Conservation (phyloP, 768 basidiomycete genomes). For the Phanerodontia chrysosporium region DNA sequence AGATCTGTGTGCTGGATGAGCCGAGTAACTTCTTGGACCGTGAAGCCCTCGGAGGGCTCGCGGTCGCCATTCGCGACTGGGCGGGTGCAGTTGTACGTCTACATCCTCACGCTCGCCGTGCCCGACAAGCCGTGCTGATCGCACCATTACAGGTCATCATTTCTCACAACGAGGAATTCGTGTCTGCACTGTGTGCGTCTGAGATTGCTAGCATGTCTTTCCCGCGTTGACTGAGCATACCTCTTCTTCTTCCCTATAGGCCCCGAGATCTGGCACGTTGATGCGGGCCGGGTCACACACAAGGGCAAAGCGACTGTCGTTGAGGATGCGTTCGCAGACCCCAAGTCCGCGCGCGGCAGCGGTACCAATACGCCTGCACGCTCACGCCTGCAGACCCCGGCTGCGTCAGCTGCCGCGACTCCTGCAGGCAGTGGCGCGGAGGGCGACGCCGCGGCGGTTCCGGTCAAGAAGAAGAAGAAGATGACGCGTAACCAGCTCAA, state of each 20-base stretch:
- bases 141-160: conserved; percentile 70
- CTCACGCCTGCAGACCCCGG: conserved; percentile 68
- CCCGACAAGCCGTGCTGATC: conserved; percentile 15
- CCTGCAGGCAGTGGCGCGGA: conserved; percentile 80
- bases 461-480: conserved; percentile 84
- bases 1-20: conserved; percentile 81
- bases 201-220: conserved; percentile 17
- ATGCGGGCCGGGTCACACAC: conserved; percentile 77
- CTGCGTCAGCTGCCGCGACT: conserved; percentile 65
- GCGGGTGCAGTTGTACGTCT: conserved; percentile 76
- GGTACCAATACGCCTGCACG: conserved; percentile 66
- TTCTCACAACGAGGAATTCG: conserved; percentile 91
- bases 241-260: conserved; percentile 37
- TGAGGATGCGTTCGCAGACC: conserved; percentile 78
- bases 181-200: conserved; percentile 70
- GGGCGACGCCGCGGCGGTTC: conserved; percentile 37
- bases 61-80: conserved; percentile 95
- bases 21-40: conserved; percentile 97
- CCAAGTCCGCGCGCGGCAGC: conserved; percentile 66
- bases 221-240: conserved; percentile 18
- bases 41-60: conserved; percentile 91
- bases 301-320: conserved; percentile 85
- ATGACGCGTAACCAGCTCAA: conserved; percentile 85
- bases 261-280: conserved; percentile 94
- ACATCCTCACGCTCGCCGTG: conserved; percentile 8